Conservation (phyloP, 2,329 filamentous ascomycete species). For the Fusarium nygamai region DNA sequence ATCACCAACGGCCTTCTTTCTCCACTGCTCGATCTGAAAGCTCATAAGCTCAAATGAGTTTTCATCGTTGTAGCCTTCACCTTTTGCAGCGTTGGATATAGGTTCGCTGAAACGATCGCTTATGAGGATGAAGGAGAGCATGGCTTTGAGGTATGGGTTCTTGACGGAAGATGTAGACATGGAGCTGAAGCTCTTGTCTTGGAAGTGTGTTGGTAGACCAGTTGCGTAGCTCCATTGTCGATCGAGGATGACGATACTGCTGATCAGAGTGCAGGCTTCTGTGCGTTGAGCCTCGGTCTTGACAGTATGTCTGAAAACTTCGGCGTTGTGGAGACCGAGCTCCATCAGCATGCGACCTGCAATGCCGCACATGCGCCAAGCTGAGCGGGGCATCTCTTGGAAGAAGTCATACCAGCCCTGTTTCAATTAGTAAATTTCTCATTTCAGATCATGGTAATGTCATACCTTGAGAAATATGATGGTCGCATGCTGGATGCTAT, state of each 20-base stretch:
- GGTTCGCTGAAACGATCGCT: slow-evolving; percentile 27
- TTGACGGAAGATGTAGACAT: slow-evolving; percentile 25
- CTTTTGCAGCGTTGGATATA: slow-evolving; percentile 12
- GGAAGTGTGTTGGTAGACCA: slow-evolving; percentile 20
- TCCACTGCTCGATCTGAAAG: slow-evolving; percentile 45
- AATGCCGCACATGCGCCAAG: slow-evolving; percentile 43
- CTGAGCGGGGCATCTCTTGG: slow-evolving; percentile 34
- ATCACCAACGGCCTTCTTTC: slow-evolving; percentile 36
- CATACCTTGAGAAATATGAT: slow-evolving; percentile 23
- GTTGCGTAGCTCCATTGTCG: slow-evolving; percentile 28
- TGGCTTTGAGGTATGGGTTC: slow-evolving; percentile 21
- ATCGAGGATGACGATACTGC: slow-evolving; percentile 19
- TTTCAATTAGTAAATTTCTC: background rate
- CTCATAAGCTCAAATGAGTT: slow-evolving; percentile 44
- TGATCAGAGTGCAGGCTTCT: slow-evolving; percentile 14
- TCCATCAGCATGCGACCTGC: slow-evolving; percentile 43
- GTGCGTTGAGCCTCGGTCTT: slow-evolving; percentile 6
- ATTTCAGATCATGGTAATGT: fast-evolving
- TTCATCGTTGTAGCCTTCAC: slow-evolving; percentile 37
- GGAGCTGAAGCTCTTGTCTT: slow-evolving; percentile 25
- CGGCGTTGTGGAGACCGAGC: slow-evolving; percentile 42
- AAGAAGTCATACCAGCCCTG: slow-evolving; percentile 41
- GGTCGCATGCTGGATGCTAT: slow-evolving; percentile 22
- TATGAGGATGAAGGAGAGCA: slow-evolving; percentile 28
- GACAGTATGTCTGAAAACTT: slow-evolving; percentile 34